These are phyloP conservation scores for Rhodotorula sp. DNA, from an alignment of 1,284 basidiomycete species.

Conservation along the genomic window DNA sequence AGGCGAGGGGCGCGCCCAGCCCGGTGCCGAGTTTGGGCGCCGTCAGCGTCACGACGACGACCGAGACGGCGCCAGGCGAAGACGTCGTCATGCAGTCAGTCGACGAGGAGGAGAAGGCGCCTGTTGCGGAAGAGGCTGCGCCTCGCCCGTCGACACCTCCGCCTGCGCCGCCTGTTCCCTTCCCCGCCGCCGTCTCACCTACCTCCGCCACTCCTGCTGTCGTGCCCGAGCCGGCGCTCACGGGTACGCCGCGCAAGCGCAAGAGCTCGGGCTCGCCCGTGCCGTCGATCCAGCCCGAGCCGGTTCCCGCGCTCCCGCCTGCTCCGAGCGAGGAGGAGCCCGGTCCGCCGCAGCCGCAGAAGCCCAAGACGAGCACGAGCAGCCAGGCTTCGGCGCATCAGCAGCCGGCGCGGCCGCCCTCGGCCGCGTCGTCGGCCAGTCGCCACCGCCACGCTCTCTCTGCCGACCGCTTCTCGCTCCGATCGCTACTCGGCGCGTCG, in stretches of 20 bases:
- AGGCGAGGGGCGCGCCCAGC: slow-evolving; percentile 6
- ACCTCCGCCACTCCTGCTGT: neutral
- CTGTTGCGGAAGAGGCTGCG: neutral
- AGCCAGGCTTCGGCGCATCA: slow-evolving; percentile 20
- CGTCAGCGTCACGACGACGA: slow-evolving; percentile 26
- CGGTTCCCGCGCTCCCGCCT: slow-evolving; percentile 11
- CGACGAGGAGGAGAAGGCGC: slow-evolving; percentile 9
- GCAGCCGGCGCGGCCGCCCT: slow-evolving; percentile 12
- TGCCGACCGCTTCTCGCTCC: slow-evolving; percentile 71
- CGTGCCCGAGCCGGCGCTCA: slow-evolving; percentile 12
- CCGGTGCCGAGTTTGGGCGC: slow-evolving; percentile 16
- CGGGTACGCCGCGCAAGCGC: slow-evolving; percentile 36
- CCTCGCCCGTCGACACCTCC: neutral
- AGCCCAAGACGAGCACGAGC: slow-evolving; percentile 26
- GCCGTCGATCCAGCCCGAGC: slow-evolving; percentile 37
- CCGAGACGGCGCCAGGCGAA: slow-evolving; percentile 27
- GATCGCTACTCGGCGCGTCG: slow-evolving; percentile 60
- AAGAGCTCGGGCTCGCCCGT: slow-evolving; percentile 39
- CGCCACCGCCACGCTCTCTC: slow-evolving; percentile 65
- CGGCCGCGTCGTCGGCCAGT: slow-evolving; percentile 51
- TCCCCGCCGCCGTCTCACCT: neutral
- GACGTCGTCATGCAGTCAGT: slow-evolving; percentile 33
- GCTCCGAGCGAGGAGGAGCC: slow-evolving; percentile 24
- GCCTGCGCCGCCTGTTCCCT: neutral
- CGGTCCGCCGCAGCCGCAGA: neutral